Conservation (phyloP, 1,284 basidiomycete genomes). For the Heterobasidion occidentale region DNA sequence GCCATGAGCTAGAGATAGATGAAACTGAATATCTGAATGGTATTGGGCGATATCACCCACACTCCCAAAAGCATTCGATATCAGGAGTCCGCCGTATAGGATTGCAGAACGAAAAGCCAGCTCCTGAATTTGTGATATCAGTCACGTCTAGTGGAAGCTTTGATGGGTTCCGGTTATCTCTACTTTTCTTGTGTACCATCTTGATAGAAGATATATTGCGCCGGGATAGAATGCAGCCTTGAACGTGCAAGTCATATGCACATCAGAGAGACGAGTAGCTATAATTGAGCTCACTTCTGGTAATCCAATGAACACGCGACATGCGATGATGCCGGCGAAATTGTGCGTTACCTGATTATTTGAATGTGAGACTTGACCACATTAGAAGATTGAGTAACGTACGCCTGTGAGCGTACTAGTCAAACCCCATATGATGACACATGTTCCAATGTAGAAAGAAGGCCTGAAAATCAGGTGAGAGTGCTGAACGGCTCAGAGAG, state of each 20-base stretch:
- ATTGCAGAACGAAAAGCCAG: slow-evolving; percentile 63
- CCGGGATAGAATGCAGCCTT: slow-evolving; percentile 60
- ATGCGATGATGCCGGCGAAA: slow-evolving; percentile 46
- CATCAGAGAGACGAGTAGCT: background rate
- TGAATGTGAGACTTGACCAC: background rate
- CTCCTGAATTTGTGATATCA: slow-evolving; percentile 30
- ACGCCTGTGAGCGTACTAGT: slow-evolving; percentile 57
- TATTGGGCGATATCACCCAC: slow-evolving; percentile 25
- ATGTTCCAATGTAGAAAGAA: slow-evolving; percentile 52
- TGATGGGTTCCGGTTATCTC: background rate
- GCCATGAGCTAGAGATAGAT: slow-evolving; percentile 42
- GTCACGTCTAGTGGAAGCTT: background rate
- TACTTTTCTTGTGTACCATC: slow-evolving; percentile 62
- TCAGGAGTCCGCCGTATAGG: slow-evolving; percentile 57
- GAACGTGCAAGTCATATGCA: too few relatives aligned
- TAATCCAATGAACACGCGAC: slow-evolving; percentile 54
- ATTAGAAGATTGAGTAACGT: slow-evolving; percentile 2
- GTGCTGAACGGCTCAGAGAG: background rate
- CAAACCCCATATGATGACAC: slow-evolving; percentile 57
- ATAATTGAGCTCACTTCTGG: slow-evolving; percentile 37
- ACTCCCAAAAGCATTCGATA: slow-evolving; percentile 72
- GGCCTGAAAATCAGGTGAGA: slow-evolving; percentile 31
- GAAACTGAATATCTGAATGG: background rate
- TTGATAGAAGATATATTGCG: slow-evolving; percentile 51
- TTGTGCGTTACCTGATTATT: background rate